Evolutionary conservation across 2,329 filamentous ascomycete genomes (phyloP), one percentile per base, ranked within the genome.

Genomic region (Sporothrix protearum): DNA sequence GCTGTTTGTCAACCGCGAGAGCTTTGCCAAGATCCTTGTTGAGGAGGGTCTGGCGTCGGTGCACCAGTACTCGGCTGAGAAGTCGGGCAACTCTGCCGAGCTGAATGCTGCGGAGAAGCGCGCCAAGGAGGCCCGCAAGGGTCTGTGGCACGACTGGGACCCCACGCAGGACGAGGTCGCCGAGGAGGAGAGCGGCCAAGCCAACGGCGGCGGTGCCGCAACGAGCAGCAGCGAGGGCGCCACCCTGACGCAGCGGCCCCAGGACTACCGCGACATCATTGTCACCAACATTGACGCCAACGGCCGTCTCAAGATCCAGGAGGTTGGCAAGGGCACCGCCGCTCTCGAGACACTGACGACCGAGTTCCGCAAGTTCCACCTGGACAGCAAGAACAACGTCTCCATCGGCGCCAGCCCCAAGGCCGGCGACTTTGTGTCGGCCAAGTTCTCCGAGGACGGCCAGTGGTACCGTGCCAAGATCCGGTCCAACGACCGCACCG

Each of bases 391-490:
- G 76, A 97, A 97, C 84, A 91, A 87, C 78, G 88, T 89, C 73
- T 84, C 92, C 19, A 85, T 98, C 57, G 83, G 87, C 61, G 88
- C 89, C 61, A 87, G 92, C 25, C 95, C 96, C 73, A 97, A 97
- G 85, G 89, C 93, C 0, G 96, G 96, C 75, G 94, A 98, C 75
- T 90, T 91, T 73, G 95, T 99, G 33, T 92, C 95, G 1, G 95
- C 95, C 77, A 92, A 92, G 79, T 99, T 98, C 84, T 91, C 90
- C 7, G 91, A 90, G 69, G 96, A 99, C 79, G 89, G 91, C 73
- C 89, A 96, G 76, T 99, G 95, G 95, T 99, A 99, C 84, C 92
- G 96, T 73, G 96, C 92, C 42, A 91, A 91, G 73, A 89, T 99
- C 73, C 91, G 94, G 74, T 90, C 94, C 79, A 97, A 98, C 81